Conservation (phyloP, 2,329 filamentous ascomycete species). For the Ophiostoma piceae region DNA sequence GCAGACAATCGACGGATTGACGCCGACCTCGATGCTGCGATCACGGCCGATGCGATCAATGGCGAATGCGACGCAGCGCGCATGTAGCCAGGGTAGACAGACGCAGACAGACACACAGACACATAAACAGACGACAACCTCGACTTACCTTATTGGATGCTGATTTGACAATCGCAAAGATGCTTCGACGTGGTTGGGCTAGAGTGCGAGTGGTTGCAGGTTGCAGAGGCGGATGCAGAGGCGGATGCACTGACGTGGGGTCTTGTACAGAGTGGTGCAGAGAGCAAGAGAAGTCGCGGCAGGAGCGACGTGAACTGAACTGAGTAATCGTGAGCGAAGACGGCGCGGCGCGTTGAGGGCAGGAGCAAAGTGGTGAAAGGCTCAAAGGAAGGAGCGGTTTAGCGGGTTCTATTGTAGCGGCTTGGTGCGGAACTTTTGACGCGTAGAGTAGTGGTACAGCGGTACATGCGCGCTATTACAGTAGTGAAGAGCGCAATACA, state of each 20-base stretch:
- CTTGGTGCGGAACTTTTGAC: conserved; percentile 1
- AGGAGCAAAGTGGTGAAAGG: not conserved
- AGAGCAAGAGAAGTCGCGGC: conserved; percentile 4
- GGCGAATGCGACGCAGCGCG: not conserved
- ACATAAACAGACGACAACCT: not conserved
- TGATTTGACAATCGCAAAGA: not conserved
- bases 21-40: not conserved
- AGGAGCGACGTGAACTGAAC: not conserved
- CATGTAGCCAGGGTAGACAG: not conserved
- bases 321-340: not conserved
- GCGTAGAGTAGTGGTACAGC: conserved; percentile 2
- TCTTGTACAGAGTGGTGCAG: conserved; percentile 23
- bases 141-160: conserved; percentile 3
- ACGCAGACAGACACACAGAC: not conserved
- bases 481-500: no score
- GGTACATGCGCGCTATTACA: not conserved
- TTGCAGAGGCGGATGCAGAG: conserved; percentile 20
- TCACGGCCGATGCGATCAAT: not conserved
- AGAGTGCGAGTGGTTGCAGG: conserved; percentile 23
- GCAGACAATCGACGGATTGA: not conserved
- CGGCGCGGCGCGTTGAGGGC: not conserved
- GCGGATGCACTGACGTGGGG: conserved; percentile 26
- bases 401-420: not conserved
- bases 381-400: conserved; percentile 12
- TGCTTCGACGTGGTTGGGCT: conserved; percentile 16